These are phyloP conservation scores for Paxillus rubicundulus DNA, from an alignment of 768 basidiomycete species.

Conservation along the genomic window DNA sequence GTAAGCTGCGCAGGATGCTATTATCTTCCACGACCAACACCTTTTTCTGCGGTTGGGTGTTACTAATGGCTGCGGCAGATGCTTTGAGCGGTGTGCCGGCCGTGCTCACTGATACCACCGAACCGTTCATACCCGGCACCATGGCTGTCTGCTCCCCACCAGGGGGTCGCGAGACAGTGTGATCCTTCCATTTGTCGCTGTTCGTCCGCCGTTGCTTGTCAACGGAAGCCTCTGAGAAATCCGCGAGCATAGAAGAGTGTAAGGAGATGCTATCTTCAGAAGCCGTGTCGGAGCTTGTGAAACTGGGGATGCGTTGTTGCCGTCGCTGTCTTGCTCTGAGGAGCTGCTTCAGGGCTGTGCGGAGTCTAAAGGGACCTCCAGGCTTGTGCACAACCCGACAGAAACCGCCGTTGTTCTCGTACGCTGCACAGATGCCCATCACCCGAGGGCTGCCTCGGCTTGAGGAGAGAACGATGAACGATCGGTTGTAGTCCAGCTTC, in stretches of 20 bases:
- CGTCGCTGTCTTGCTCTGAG: slow-evolving; percentile 32
- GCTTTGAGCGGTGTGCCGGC: slow-evolving; percentile 70
- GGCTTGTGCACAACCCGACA: slow-evolving; percentile 91
- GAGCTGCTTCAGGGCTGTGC: slow-evolving; percentile 54
- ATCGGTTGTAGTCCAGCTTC: slow-evolving; percentile 52
- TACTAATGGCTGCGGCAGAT: slow-evolving; percentile 53
- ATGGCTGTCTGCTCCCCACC: slow-evolving; percentile 12
- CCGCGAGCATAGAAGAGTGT: slow-evolving; percentile 28
- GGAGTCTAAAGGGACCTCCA: slow-evolving; percentile 75
- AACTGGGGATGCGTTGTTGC: slow-evolving; percentile 23
- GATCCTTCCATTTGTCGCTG: slow-evolving; percentile 29
- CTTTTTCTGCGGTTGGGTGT: slow-evolving; percentile 46
- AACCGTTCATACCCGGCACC: slow-evolving; percentile 21
- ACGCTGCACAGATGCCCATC: slow-evolving; percentile 62
- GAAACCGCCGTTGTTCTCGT: slow-evolving; percentile 81
- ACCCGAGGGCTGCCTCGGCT: slow-evolving; percentile 62
- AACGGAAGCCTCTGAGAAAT: slow-evolving; percentile 10
- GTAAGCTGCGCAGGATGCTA: slow-evolving; percentile 72
- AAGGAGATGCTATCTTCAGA: slow-evolving; percentile 29
- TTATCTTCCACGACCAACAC: slow-evolving; percentile 93
- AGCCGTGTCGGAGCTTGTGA: slow-evolving; percentile 13
- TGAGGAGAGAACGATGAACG: slow-evolving; percentile 75
- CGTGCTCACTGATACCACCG: slow-evolving; percentile 53
- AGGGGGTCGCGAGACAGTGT: slow-evolving; percentile 10
- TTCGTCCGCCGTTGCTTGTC: slow-evolving; percentile 34